phyloP scores from a whole-genome alignment of 2,329 filamentous ascomycete genomes.

The Whalleya microplaca region DNA sequence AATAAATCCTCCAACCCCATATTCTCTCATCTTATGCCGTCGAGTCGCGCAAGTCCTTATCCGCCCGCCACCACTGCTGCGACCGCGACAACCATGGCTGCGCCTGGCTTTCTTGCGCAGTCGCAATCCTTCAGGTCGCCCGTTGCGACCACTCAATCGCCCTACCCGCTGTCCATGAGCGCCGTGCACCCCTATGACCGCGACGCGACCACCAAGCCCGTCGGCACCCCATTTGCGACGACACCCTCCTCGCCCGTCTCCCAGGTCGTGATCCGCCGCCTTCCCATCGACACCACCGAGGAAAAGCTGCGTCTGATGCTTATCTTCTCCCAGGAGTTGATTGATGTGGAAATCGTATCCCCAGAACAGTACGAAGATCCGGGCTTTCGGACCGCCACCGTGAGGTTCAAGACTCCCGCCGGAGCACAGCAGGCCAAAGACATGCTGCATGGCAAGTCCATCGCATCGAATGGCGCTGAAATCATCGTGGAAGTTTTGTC shows the following conservation, averaged over 20 bases:
- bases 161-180: constrained; percentile 40
- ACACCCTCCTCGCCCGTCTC: constrained; percentile 41
- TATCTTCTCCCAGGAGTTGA: constrained; percentile 60
- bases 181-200: constrained; percentile 44
- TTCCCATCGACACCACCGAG: constrained; percentile 58
- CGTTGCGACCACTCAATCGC: constrained; percentile 36
- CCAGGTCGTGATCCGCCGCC: constrained; percentile 55
- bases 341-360: constrained; percentile 55
- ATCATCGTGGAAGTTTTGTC: constrained; percentile 66
- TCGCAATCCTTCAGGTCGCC: constrained; percentile 44
- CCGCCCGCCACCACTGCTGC: constrained; percentile 21
- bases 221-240: constrained; percentile 45
- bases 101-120: constrained; percentile 47
- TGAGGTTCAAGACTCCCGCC: constrained; percentile 56
- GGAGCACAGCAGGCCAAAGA: constrained; percentile 61
- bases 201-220: constrained; percentile 44
- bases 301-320: constrained; percentile 61
- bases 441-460: constrained; percentile 60
- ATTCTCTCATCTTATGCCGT: constrained; percentile 31
- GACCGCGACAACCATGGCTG: constrained; percentile 47
- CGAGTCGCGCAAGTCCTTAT: constrained; percentile 31
- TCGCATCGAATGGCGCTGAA: constrained; percentile 53
- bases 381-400: constrained; percentile 54
- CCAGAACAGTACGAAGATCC: constrained; percentile 53
- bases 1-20: constrained; percentile 27